Conservation (phyloP, 2,329 filamentous ascomycete genomes). For the Trichophaea hybrida region DNA sequence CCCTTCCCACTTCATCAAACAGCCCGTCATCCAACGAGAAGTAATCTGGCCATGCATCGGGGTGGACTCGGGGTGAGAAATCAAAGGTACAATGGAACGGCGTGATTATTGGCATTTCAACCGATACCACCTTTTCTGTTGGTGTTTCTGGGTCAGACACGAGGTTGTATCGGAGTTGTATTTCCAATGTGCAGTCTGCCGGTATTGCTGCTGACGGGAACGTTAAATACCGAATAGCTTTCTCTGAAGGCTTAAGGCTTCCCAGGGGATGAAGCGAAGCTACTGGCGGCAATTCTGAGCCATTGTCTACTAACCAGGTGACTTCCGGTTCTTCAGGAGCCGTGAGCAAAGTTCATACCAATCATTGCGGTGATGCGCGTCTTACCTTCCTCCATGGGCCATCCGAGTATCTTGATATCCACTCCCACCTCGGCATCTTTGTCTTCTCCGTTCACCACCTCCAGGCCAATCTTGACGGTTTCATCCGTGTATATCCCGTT, state of each 20-base stretch:
- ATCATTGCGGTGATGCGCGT: neutral
- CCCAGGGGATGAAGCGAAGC: constrained; percentile 14
- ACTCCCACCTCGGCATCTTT: constrained; percentile 59
- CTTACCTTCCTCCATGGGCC: constrained; percentile 30
- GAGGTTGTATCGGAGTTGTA: constrained; percentile 55
- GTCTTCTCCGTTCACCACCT: constrained; percentile 69
- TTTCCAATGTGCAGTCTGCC: constrained; percentile 26
- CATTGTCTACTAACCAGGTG: constrained; percentile 14
- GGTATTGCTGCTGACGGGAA: constrained; percentile 24
- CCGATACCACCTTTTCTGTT: constrained; percentile 56
- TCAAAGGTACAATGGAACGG: constrained; percentile 91
- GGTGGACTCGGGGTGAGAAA: constrained; percentile 62
- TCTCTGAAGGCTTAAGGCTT: neutral
- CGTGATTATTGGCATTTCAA: constrained; percentile 58
- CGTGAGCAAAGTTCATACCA: neutral
- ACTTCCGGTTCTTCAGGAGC: constrained; percentile 14
- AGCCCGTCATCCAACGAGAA: constrained; percentile 41
- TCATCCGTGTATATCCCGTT: constrained; percentile 80
- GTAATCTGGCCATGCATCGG: constrained; percentile 71
- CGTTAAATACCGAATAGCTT: constrained; percentile 16
- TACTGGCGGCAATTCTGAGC: neutral
- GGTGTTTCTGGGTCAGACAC: constrained; percentile 65
- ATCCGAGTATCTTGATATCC: constrained; percentile 52
- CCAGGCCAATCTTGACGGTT: constrained; percentile 50
- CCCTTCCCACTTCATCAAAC: constrained; percentile 20